A percentile compares a stretch with the other conserved stretches of the same genome.
phyloP scores from a whole-genome alignment of 192 early-diverging fungal genomes.

The Chytriomyces sp. region DNA sequence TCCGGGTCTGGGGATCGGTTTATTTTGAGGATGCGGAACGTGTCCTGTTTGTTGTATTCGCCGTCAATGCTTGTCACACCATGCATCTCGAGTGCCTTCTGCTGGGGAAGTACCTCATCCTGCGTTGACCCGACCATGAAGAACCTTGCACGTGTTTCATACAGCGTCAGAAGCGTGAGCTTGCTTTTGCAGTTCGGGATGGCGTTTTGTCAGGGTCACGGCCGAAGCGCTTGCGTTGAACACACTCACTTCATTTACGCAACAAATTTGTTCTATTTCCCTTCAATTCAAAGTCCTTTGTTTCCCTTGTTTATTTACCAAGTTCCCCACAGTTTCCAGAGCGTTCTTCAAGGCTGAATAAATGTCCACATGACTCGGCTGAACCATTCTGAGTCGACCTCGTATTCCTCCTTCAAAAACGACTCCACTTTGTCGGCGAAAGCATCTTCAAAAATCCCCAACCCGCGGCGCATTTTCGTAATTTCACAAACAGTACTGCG shows the following conservation, averaged over 20 bases:
- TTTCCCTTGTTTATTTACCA: not conserved
- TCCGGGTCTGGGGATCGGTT: constrained; percentile 67
- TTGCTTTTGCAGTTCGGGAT: not conserved
- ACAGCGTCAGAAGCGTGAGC: constrained; percentile 66
- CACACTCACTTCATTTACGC: not conserved
- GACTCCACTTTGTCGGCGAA: not conserved
- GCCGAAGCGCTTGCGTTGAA: not conserved
- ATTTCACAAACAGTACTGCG: constrained; percentile 13
- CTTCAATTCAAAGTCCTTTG: not conserved
- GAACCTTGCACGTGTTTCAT: constrained; percentile 83
- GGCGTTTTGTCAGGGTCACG: not conserved
- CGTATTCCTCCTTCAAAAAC: constrained; percentile 8
- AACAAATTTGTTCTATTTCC: not conserved
- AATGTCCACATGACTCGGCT: constrained; percentile 10
- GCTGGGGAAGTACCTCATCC: constrained; percentile 50
- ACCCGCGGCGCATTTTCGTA: constrained; percentile 11
- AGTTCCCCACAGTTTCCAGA: not conserved
- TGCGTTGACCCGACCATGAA: constrained; percentile 86
- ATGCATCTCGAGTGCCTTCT: not conserved
- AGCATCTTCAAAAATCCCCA: constrained; percentile 13
- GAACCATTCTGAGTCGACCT: constrained; percentile 24
- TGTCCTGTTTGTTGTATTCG: constrained; percentile 26
- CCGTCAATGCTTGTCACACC: not conserved
- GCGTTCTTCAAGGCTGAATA: not conserved
- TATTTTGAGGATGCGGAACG: constrained; percentile 86